A percentile compares a stretch with the other conserved stretches of the same genome.
These are phyloP conservation scores for Panicum miliaceum DNA, from an alignment of 176 grass and related monocot genomes.

Conservation along the genomic window DNA sequence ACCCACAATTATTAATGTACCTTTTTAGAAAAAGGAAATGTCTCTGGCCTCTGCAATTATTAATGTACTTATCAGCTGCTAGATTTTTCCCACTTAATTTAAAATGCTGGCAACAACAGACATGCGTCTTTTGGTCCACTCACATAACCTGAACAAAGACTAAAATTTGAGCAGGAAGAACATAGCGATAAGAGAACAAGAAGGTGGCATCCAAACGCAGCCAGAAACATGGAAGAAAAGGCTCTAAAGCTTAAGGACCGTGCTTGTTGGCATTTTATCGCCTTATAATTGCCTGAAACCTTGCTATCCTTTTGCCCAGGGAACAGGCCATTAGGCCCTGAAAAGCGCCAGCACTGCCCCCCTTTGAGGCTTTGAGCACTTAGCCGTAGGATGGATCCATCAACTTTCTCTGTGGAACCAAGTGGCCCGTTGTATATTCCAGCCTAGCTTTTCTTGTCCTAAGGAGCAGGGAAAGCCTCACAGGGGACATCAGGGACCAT, in stretches of 20 bases:
- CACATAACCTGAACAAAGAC: conserved; percentile 21
- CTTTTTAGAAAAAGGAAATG: no score
- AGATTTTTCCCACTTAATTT: not conserved
- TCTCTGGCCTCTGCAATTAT: no score
- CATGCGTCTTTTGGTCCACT: conserved; percentile 6
- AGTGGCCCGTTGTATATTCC: conserved; percentile 19
- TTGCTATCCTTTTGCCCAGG: conserved; percentile 35
- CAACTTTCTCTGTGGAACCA: conserved; percentile 17
- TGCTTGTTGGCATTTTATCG: conserved; percentile 35
- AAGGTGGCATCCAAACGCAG: conserved; percentile 29
- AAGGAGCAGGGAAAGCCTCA: conserved; percentile 24
- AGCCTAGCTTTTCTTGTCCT: conserved; percentile 25
- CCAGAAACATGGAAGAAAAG: conserved; percentile 39
- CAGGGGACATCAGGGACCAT: conserved; percentile 31
- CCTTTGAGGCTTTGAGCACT: not conserved
- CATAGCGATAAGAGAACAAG: conserved; percentile 38
- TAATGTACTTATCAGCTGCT: not conserved
- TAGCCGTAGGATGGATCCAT: conserved; percentile 29
- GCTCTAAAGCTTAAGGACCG: not conserved
- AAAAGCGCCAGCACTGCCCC: conserved; percentile 33
- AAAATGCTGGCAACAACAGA: not conserved
- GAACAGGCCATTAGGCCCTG: conserved; percentile 28
- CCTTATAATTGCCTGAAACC: conserved; percentile 42
- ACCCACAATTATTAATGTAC: not conserved
- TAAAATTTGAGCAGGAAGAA: conserved; percentile 18